Base-by-base conservation (phyloP, 2,329 filamentous ascomycete genomes). In the Alternaria gaisen region DNA sequence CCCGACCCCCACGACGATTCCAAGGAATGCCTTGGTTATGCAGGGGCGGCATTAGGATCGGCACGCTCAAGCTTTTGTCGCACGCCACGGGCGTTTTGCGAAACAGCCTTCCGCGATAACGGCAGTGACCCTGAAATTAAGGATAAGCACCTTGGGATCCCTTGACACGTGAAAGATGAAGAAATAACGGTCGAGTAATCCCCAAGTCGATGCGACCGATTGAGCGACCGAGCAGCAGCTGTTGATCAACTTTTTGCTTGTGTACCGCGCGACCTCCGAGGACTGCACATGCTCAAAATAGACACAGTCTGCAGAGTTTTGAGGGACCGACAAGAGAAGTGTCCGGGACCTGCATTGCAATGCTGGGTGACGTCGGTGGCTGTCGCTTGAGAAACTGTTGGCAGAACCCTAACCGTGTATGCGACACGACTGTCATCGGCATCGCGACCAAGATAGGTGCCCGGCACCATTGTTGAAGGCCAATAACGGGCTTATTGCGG, bases 1-100 rank as follows among this genome's bases (percentile, higher is more conserved):
- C 42, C 34, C 26, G 42, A 53, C 51, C 62, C 62, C 62, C 61
- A 62, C 59, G 62, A 54, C 55, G 32, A 50, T 63, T 56, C 41
- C 60, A 54, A 47, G 42, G 44, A 32, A 24, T 16, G 46, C 20
- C 41, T 57, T 48, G 52, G 54, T 36, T 48, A 64, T 64, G 61
- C 61, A 66, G 64, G 61, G 61, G 58, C 56, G 48, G 57, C 57
- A 56, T 61, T 61, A 48, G 56, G 64, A 64, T 66, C 64, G 61
- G 56, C 58, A 34, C 40, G 44, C 41, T 41, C 58, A 63, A 65
- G 58, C 54, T 57, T 59, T 56, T 40, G 41, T 44, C 55, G 43
- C 50, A 48, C 46, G 55, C 58, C 58, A 42, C 28, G 51, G 41
- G 41, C 12, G 43, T 56, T 52, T 53, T 53, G 58, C 40, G 18